Evolutionary conservation across 108 stramenopile genomes (phyloP).

Genomic region (Skeletonema potamos): DNA sequence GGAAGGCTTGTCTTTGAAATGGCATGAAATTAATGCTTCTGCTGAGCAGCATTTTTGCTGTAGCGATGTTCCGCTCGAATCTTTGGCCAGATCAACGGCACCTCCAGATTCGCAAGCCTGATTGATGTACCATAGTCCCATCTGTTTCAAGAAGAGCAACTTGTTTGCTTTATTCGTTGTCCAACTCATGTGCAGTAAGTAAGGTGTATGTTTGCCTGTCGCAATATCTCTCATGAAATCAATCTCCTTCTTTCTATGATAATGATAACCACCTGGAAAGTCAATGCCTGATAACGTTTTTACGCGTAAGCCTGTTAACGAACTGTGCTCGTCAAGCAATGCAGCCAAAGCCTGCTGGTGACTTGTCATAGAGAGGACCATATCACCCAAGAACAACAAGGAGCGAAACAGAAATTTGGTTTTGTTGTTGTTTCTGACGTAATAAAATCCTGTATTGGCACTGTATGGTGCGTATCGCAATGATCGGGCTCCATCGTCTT

Average conservation of each 20-base stretch:
- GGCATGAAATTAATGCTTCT: slow-evolving; percentile 43
- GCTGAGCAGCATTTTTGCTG: slow-evolving; percentile 36
- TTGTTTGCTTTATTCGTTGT: slow-evolving; percentile 64
- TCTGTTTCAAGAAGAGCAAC: slow-evolving; percentile 51
- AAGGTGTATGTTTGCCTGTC: slow-evolving; percentile 38
- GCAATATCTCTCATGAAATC: slow-evolving; percentile 50
- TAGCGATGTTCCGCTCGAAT: slow-evolving; percentile 6
- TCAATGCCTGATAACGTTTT: slow-evolving; percentile 54
- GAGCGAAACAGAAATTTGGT: slow-evolving; percentile 74
- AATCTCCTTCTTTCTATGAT: slow-evolving; percentile 49
- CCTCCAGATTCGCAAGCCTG: slow-evolving; percentile 38
- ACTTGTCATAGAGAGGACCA: slow-evolving; percentile 58
- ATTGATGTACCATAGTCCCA: slow-evolving; percentile 59
- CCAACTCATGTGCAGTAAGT: slow-evolving; percentile 66
- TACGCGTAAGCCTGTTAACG: slow-evolving; percentile 64
- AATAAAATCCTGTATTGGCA: slow-evolving; percentile 87
- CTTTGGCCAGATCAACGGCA: slow-evolving; percentile 26
- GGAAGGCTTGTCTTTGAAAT: slow-evolving; percentile 54
- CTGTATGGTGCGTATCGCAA: slow-evolving; percentile 70
- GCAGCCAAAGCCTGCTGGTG: slow-evolving; percentile 82
- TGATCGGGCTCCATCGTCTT: slow-evolving; percentile 86
- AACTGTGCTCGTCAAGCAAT: slow-evolving; percentile 71
- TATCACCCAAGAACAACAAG: slow-evolving; percentile 64
- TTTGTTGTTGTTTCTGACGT: slow-evolving; percentile 70
- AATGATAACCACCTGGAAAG: slow-evolving; percentile 55